phyloP scores from a whole-genome alignment of 345 rosid species.

The Eutrema japonicum region DNA sequence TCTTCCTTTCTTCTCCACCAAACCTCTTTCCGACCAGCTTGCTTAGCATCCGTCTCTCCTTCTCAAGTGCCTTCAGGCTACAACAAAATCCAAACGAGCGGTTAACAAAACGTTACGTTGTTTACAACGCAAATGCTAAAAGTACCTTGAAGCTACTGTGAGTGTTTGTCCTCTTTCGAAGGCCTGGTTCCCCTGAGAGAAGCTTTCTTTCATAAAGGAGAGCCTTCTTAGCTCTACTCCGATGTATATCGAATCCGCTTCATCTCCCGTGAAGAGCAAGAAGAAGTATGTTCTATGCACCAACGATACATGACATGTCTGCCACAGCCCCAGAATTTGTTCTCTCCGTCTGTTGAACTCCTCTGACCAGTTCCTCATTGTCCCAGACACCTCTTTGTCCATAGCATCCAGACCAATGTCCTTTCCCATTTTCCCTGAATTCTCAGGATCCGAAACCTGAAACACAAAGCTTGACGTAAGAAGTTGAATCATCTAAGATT shows the following conservation, averaged over 20 bases:
- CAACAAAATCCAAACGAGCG: background rate
- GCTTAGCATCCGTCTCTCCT: slow-evolving; percentile 79
- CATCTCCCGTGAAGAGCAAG: slow-evolving; percentile 92
- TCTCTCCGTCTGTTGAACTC: slow-evolving; percentile 70
- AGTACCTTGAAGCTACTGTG: slow-evolving; percentile 70
- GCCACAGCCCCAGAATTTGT: slow-evolving; percentile 83
- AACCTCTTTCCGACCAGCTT: slow-evolving; percentile 77
- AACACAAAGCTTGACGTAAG: slow-evolving; percentile 42
- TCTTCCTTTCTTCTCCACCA: slow-evolving; percentile 63
- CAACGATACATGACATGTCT: slow-evolving; percentile 77
- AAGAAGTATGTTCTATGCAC: slow-evolving; percentile 93
- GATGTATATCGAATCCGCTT: slow-evolving; percentile 85
- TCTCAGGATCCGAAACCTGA: slow-evolving; percentile 42
- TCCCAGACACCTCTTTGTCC: slow-evolving; percentile 49
- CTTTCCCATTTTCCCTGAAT: slow-evolving; percentile 52
- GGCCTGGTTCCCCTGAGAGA: slow-evolving; percentile 66
- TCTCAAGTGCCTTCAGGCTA: slow-evolving; percentile 72
- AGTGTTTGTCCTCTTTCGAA: slow-evolving; percentile 60
- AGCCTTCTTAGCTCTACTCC: slow-evolving; percentile 94
- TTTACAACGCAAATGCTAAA: slow-evolving; percentile 15
- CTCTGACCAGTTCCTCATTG: slow-evolving; percentile 60
- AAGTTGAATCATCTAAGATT: slow-evolving; percentile 23
- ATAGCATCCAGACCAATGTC: slow-evolving; percentile 67
- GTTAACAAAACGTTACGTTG: background rate
- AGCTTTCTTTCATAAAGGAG: slow-evolving; percentile 77